phyloP scores from a whole-genome alignment of 768 basidiomycete genomes.

The Termitomyces sp. region DNA sequence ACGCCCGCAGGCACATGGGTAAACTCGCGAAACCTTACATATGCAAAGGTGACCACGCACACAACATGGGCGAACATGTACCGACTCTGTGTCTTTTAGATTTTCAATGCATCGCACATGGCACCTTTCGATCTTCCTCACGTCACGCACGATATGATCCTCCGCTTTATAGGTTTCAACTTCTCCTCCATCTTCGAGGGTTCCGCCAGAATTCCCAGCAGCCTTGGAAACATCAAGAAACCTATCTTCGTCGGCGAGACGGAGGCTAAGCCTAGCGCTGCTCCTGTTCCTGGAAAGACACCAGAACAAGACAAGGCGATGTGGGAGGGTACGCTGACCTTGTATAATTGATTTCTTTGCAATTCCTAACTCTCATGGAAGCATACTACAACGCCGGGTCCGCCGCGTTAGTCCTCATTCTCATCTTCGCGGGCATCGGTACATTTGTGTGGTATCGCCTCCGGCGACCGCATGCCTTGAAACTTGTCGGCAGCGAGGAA shows the following conservation, averaged over 20 bases:
- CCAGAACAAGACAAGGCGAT: constrained; percentile 79
- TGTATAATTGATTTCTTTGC: neutral
- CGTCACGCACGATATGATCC: constrained; percentile 94
- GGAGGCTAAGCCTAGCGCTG: constrained; percentile 28
- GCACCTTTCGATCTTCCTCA: constrained; percentile 84
- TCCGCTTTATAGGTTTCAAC: constrained; percentile 94
- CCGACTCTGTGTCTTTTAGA: constrained; percentile 32
- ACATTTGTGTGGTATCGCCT: constrained; percentile 78
- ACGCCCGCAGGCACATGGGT: constrained; percentile 89
- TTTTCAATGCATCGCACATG: constrained; percentile 96
- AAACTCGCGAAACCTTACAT: constrained; percentile 83
- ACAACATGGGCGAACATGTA: neutral
- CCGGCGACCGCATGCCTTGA: constrained; percentile 38
- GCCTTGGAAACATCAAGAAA: constrained; percentile 69
- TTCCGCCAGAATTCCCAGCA: constrained; percentile 76
- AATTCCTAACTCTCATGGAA: constrained; percentile 20
- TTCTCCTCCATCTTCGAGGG: constrained; percentile 77
- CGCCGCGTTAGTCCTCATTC: constrained; percentile 73
- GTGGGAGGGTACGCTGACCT: constrained; percentile 73
- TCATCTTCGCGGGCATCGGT: constrained; percentile 65
- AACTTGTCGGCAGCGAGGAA: constrained; percentile 39
- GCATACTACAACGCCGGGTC: constrained; percentile 97
- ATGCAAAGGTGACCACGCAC: constrained; percentile 63
- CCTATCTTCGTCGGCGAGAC: constrained; percentile 51
- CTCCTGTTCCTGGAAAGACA: constrained; percentile 47